phyloP scores from a whole-genome alignment of 805 yeast genomes.

The Spathaspora gorwiae region DNA sequence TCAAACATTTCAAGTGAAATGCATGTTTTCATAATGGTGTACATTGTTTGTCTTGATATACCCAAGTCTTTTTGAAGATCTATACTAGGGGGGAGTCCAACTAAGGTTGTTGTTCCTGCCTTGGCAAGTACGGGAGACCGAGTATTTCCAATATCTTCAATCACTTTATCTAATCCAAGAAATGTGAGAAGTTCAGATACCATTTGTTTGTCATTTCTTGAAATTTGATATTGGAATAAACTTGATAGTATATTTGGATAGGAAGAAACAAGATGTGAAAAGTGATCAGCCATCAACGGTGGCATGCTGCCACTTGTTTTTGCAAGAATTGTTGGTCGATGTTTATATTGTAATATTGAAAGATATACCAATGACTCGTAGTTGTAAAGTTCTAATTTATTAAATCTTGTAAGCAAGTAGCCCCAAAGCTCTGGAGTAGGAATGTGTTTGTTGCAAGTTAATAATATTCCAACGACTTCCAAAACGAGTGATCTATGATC shows the following conservation, averaged over 20 bases:
- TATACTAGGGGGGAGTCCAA: constrained; percentile 4
- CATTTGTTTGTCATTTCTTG: constrained; percentile 13
- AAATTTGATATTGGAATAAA: constrained; percentile 22
- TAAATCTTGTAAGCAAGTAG: constrained; percentile 22
- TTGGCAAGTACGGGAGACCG: constrained; percentile 18
- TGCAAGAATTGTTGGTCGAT: constrained; percentile 18
- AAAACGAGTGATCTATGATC: constrained; percentile 11
- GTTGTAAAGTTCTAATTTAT: constrained; percentile 14
- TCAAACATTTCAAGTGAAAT: constrained; percentile 20
- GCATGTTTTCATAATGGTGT: constrained; percentile 25
- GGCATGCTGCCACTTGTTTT: constrained; percentile 1
- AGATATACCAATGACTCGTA: constrained; percentile 26
- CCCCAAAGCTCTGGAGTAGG: constrained; percentile 23
- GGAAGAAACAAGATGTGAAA: constrained; percentile 20
- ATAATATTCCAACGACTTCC: constrained; percentile 7
- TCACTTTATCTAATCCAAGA: constrained; percentile 21
- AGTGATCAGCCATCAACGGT: constrained; percentile 17
- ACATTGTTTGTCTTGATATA: constrained; percentile 17
- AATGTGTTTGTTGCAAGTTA: constrained; percentile 11
- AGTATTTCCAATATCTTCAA: constrained; percentile 19
- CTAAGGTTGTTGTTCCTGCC: constrained; percentile 14
- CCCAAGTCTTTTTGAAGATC: constrained; percentile 8
- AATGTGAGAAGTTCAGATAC: constrained; percentile 23
- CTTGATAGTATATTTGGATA: constrained; percentile 26
- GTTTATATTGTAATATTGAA: constrained; percentile 19